phyloP scores from a whole-genome alignment of 139 green algal genomes.

The Mesotaenium endlicherianum region DNA sequence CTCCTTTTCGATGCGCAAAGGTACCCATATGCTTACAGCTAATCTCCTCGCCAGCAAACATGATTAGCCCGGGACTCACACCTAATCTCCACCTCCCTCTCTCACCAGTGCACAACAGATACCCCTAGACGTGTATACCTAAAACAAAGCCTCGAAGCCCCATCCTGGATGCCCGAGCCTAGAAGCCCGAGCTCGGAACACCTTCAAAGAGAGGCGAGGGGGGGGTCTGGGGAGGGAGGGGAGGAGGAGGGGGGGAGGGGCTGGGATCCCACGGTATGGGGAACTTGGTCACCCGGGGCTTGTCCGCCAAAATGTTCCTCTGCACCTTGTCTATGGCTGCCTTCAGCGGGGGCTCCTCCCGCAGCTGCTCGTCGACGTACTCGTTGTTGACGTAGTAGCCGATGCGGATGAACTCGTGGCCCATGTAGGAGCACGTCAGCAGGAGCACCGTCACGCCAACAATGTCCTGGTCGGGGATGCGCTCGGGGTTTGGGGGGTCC shows the following conservation, averaged over 20 bases:
- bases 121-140: too few relatives aligned
- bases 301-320: conserved; percentile 82
- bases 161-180: too few relatives aligned
- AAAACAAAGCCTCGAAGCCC: too few relatives aligned
- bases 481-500: conserved; percentile 76
- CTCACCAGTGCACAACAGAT: too few relatives aligned
- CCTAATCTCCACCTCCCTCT: too few relatives aligned
- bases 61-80: too few relatives aligned
- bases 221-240: background rate
- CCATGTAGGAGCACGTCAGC: conserved; percentile 89
- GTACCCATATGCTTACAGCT: too few relatives aligned
- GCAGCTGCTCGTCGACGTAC: conserved; percentile 80
- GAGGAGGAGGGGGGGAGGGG: background rate
- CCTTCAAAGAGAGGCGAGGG: too few relatives aligned
- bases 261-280: conserved; percentile 48
- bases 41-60: too few relatives aligned
- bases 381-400: conserved; percentile 97
- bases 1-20: too few relatives aligned
- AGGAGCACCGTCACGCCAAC: conserved; percentile 92
- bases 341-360: conserved; percentile 57
- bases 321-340: conserved; percentile 66
- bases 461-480: conserved; percentile 76
- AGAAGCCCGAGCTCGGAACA: too few relatives aligned
- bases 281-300: conserved; percentile 90
- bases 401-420: conserved; percentile 60